phyloP scores from a whole-genome alignment of 2,329 filamentous ascomycete species.

The Aspergillus sp. region DNA sequence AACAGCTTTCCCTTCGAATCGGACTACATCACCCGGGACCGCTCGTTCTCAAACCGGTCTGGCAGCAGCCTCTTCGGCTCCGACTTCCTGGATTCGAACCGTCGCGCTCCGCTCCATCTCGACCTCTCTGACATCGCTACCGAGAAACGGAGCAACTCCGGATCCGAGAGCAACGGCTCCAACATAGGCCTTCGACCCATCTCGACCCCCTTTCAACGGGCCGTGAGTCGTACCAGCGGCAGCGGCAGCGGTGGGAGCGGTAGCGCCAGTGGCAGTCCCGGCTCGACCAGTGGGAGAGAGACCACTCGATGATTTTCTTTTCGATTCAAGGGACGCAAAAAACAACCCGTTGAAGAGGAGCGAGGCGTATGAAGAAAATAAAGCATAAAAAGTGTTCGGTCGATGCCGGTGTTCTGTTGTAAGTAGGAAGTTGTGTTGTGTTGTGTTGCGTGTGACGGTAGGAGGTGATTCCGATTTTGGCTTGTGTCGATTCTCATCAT shows the following conservation, averaged over 20 bases:
- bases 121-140: slow-evolving; percentile 32
- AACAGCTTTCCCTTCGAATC: slow-evolving; percentile 32
- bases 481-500: slow-evolving; percentile 9
- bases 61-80: slow-evolving; percentile 38
- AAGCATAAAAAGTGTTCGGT: neutral
- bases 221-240: slow-evolving; percentile 50
- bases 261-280: slow-evolving; percentile 43
- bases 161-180: slow-evolving; percentile 32
- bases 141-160: slow-evolving; percentile 32
- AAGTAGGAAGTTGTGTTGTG: neutral
- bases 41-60: slow-evolving; percentile 45
- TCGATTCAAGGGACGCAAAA: neutral
- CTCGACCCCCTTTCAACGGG: slow-evolving; percentile 40
- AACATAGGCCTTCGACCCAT: slow-evolving; percentile 38
- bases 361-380: neutral
- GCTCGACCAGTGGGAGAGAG: slow-evolving; percentile 37
- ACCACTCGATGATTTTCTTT: slow-evolving; percentile 16
- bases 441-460: neutral
- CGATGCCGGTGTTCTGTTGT: neutral
- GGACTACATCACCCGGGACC: slow-evolving; percentile 35
- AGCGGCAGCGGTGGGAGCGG: slow-evolving; percentile 39
- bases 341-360: neutral
- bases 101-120: slow-evolving; percentile 29
- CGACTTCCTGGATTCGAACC: slow-evolving; percentile 31
- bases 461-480: slow-evolving; percentile 8